phyloP scores from a whole-genome alignment of 139 green algal species.

The Limnomonas spitsbergensis region DNA sequence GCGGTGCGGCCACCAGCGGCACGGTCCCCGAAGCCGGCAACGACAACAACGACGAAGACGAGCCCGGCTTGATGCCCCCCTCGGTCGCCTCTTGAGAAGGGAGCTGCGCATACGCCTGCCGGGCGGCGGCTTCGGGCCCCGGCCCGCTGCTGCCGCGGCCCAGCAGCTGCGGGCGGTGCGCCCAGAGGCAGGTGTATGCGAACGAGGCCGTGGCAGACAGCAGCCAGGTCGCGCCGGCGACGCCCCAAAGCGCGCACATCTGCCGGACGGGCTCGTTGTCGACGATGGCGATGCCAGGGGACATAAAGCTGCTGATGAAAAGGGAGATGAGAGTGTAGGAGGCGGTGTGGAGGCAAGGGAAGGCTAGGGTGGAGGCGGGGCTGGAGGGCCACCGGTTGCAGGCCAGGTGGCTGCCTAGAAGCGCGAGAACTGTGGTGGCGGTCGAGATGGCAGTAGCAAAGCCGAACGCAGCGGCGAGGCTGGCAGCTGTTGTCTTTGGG shows the following conservation, averaged over 20 bases:
- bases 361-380: background rate
- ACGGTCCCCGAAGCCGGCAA: background rate
- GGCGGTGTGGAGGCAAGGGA: constrained; percentile 4
- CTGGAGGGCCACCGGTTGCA: background rate
- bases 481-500: constrained; percentile 1
- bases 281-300: constrained; percentile 4
- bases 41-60: background rate
- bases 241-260: constrained; percentile 11
- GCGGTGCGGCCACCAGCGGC: too few species aligned
- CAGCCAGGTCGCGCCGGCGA: background rate
- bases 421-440: constrained; percentile 3
- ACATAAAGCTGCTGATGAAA: constrained; percentile 6
- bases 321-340: constrained; percentile 1
- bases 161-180: background rate
- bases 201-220: background rate
- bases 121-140: too few species aligned
- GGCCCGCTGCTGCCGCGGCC: background rate
- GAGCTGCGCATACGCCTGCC: background rate
- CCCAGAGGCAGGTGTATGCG: background rate
- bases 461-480: constrained; percentile 1
- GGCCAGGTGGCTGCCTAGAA: background rate
- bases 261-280: constrained; percentile 1
- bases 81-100: background rate
- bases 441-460: background rate
- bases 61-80: background rate